Evolutionary conservation across 1,284 basidiomycete genomes (phyloP), one percentile per base, ranked within the genome.

Genomic region (Cutaneotrichosporon sp.): DNA sequence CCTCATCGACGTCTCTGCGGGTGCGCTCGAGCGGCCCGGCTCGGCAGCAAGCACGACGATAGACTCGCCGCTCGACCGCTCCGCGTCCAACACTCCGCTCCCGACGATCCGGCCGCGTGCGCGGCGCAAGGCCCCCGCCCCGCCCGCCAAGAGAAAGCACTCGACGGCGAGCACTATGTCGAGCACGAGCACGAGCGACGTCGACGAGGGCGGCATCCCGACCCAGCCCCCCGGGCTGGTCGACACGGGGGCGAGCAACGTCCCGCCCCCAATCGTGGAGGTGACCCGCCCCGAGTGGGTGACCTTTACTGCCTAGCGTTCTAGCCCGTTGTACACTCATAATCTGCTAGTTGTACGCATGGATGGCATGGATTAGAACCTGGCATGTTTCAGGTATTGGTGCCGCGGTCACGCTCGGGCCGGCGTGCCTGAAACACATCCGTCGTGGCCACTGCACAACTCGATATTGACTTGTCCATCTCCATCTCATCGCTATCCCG

Each of bases 211-310:
- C 27, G 34, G 46, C 10, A 42, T 43, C 51, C 54, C 34, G 18
- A 43, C 31, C 20, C 31, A 24, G 9, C 45, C 56, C 16, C 54
- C 56, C 10, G 69, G 71, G 29, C 59, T 74, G 38, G 66, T 73
- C 3, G 64, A 66, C n/a, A 60, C 65, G 36, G 74, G 71, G 2
- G 70, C 63, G 10, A 67, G 68, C 34, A 66, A 69, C 6, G 72
- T 76, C 14, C 72, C 75, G 1, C 66, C 74, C 24, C 71, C 74
- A 3, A 72, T 75, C 38, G 72, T 76, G 33, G 73, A 77, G 60
- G 65, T 60, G 18, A 27, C 47, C 6, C 38, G 53, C 11, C 64
- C 67, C 6, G 70, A 67, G 11, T 76, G 74, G 74, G 74, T 73
- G 56, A 73, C 69, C 1, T 76, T 76, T 29, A 64, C 53, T 1